Percentiles rank a stretch among this genome's conserved stretches.
These are phyloP conservation scores for Musa itinerans DNA, from an alignment of 176 grass and related monocot genomes.

Conservation along the genomic window DNA sequence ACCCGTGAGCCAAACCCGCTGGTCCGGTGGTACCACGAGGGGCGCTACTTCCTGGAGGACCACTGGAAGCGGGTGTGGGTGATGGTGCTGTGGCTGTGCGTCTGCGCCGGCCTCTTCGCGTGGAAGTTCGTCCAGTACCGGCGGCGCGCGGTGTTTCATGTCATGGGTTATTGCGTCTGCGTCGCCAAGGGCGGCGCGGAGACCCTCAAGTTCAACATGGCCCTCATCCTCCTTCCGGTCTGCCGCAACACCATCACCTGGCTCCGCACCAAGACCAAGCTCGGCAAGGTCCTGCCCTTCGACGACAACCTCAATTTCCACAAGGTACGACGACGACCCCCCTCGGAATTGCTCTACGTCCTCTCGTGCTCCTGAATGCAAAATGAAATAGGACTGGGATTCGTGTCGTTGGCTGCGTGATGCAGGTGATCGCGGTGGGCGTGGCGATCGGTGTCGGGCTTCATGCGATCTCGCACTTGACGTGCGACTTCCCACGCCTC, in stretches of 20 bases:
- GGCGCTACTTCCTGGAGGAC: conserved; percentile 72
- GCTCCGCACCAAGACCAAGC: conserved; percentile 52
- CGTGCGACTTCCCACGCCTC: conserved; percentile 92
- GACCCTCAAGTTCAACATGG: conserved; percentile 99
- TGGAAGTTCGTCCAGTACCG: conserved; percentile 90
- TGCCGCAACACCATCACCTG: conserved; percentile 99
- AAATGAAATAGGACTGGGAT: no score
- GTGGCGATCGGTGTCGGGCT: conserved; percentile 51
- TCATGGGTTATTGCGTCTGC: conserved; percentile 99
- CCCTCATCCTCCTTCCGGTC: conserved; percentile 79
- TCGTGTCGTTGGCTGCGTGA: background rate
- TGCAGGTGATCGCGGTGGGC: conserved; percentile 57
- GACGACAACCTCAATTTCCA: conserved; percentile 99
- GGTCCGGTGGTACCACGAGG: conserved; percentile 42
- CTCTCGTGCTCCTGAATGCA: background rate
- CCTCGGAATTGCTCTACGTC: background rate
- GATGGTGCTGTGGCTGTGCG: conserved; percentile 50
- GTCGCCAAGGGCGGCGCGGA: conserved; percentile 91
- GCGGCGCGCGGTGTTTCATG: conserved; percentile 45
- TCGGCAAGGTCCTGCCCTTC: conserved; percentile 42
- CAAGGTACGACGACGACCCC: conserved; percentile 32
- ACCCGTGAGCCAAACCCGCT: conserved; percentile 78
- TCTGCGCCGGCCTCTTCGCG: conserved; percentile 52
- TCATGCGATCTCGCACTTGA: conserved; percentile 62
- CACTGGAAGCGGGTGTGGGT: conserved; percentile 94